Evolutionary conservation across 2,329 filamentous ascomycete genomes (phyloP), one percentile per base, ranked within the genome.

Genomic region (Trichoderma guizhouense): DNA sequence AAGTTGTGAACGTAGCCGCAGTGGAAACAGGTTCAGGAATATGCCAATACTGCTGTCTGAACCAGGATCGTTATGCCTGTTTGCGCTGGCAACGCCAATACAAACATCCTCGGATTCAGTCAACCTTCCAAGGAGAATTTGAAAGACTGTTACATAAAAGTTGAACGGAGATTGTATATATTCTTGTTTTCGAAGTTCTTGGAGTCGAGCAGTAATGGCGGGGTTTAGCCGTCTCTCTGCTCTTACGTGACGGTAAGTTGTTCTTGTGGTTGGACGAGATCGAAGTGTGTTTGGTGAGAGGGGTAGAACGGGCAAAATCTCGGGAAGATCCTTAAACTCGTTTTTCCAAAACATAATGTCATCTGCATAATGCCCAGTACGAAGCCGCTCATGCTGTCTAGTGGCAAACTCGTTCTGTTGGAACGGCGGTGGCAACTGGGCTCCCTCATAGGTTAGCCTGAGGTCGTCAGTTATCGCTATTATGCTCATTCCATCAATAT

Each of bases 61-160:
- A 79, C 69, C 2, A 79, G 72, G 12, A 69, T 71, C 1, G 85
- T 82, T 0, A 34, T 82, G 83, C 26, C 77, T 80, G 6, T 84
- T 83, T 2, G 83, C 83, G 74, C 88, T 85, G 0, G 81, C 82
- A 8, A 87, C 79, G 6, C 86, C 86, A 66, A 89, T 85, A 30
- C 75, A 78, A 21, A 88, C n/a, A 34, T 86, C 82, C 0, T 80
- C 57, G 3, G 57, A 60, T 34, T 34, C 18, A 21, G 57, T 28
- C 4, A 60, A 14, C 28, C 57, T 30, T 7, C 57, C n/a, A 7
- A 60, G 28, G 14, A 60, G 57, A 12, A 60, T n/a, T 14, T 60
- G 57, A 60, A 60, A 60, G 30, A 60, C 57, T 11, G 57, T 60
- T 18, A 60, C 57, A 60, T 60, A 60, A 7, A 60, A 60, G 12